phyloP scores from a whole-genome alignment of 2,329 filamentous ascomycete genomes.

The Sporothrix euskadiensis region DNA sequence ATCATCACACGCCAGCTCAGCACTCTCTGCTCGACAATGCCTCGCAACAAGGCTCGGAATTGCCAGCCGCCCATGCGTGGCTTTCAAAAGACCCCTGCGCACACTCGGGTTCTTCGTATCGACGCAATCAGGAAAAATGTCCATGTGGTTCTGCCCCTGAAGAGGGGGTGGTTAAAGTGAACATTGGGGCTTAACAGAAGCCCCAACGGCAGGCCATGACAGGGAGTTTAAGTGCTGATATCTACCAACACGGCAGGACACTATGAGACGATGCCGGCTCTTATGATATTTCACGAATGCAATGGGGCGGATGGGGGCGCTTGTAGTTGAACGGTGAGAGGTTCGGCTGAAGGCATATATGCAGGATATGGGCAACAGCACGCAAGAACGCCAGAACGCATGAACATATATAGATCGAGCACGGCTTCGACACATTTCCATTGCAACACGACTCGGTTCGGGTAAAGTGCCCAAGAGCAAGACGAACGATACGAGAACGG shows the following conservation, averaged over 20 bases:
- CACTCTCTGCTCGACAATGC: neutral
- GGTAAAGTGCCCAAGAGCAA: conserved; percentile 11
- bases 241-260: neutral
- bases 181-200: conserved; percentile 5
- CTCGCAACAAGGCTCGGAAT: neutral
- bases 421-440: conserved; percentile 7
- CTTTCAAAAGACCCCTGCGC: neutral
- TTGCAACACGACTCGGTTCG: conserved; percentile 14
- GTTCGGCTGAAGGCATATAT: conserved; percentile 14
- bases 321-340: conserved; percentile 13
- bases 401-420: conserved; percentile 8
- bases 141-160: conserved; percentile 1
- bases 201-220: neutral
- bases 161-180: neutral
- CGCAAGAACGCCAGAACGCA: neutral
- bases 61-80: neutral
- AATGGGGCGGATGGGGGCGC: neutral
- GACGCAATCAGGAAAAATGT: conserved; percentile 10
- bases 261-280: neutral
- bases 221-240: neutral
- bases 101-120: neutral
- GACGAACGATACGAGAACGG: conserved; percentile 4
- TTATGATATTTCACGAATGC: neutral
- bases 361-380: neutral
- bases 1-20: conserved; percentile 7